A percentile compares a stretch with the other conserved stretches of the same genome.
These are phyloP conservation scores for Zygoascus hellenicus DNA, from an alignment of 1,139 yeast genomes.

Conservation along the genomic window DNA sequence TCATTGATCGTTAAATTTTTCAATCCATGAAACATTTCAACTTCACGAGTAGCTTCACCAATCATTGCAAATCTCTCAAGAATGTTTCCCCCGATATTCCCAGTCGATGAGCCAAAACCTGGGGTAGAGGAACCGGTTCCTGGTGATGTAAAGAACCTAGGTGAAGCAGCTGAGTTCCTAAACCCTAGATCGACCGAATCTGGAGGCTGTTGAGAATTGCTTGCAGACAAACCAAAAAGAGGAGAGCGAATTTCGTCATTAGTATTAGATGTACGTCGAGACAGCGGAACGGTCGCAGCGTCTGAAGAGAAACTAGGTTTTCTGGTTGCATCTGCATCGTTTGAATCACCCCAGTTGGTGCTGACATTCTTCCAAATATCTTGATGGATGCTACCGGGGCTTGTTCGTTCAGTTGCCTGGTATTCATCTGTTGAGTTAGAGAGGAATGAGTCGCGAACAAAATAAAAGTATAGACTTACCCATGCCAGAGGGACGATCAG, in stretches of 20 bases:
- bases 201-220: neutral
- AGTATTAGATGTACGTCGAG: conserved; percentile 5
- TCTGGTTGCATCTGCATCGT: conserved; percentile 1
- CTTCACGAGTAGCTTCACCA: conserved; percentile 74
- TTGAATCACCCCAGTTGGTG: neutral
- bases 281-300: neutral
- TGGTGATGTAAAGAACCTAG: conserved; percentile 2
- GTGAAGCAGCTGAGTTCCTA: neutral
- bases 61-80: conserved; percentile 56
- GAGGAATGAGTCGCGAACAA: neutral
- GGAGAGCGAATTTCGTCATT: conserved; percentile 6
- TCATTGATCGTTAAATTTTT: conserved; percentile 11
- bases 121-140: neutral
- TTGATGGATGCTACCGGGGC: conserved; percentile 7
- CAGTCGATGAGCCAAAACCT: neutral
- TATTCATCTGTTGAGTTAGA: neutral
- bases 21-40: conserved; percentile 43
- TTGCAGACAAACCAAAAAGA: conserved; percentile 2
- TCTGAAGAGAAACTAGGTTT: conserved; percentile 3
- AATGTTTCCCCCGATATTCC: conserved; percentile 5
- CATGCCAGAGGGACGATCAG: conserved; percentile 1
- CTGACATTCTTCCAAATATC: conserved; percentile 10
- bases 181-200: neutral
- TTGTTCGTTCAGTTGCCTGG: neutral
- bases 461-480: conserved; percentile 1